Evolutionary conservation across 2,329 filamentous ascomycete genomes (phyloP), one percentile per base, ranked within the genome.

Genomic region (Stemphylium beticola): DNA sequence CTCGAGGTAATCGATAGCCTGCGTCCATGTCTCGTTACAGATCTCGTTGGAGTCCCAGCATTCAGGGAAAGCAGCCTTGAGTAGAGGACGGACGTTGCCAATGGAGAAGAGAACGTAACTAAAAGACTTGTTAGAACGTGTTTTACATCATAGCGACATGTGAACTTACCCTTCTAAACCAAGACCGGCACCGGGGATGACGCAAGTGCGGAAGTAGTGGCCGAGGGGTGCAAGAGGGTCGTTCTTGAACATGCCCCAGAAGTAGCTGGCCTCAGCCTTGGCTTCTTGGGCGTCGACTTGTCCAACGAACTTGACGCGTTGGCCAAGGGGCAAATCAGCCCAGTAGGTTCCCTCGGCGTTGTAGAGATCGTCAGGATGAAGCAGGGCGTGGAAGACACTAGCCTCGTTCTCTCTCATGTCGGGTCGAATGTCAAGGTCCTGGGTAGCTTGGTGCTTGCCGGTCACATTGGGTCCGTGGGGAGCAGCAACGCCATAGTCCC

Each of bases 61-160:
- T 3, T 78, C 66, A 1, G 87, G 85, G 83, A 93, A 98, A 5
- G 87, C 85, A 31, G 85, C 82, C 57, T 85, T 77, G 72, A 96
- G 93, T 10, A 98, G 83, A 4, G 93, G 90, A 71, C 90, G 87
- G 61, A 98, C 81, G 76, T 96, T 97, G 54, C 93, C 93, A 65
- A 98, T 97, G 60, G 93, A 97, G 82, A 98, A 98, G 17, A 98
- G 85, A 37, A 97, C 93, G 72, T 97, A 98, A 67, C 92, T 86
- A 48, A 1, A 4, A 10, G 17, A 9, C 20, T 15, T 7, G 31
- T 62, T 31, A 62, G 55, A n/a, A 44, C 2, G 24, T 31, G 17
- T 32, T 14, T 48, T 26, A 26, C 10, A 42, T 11, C 22, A 17
- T 5, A 32, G 12, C 29, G 34, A 20, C 50, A 22, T 12, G n/a